phyloP scores from a whole-genome alignment of 768 basidiomycete species.

The Obba rivulosa region DNA sequence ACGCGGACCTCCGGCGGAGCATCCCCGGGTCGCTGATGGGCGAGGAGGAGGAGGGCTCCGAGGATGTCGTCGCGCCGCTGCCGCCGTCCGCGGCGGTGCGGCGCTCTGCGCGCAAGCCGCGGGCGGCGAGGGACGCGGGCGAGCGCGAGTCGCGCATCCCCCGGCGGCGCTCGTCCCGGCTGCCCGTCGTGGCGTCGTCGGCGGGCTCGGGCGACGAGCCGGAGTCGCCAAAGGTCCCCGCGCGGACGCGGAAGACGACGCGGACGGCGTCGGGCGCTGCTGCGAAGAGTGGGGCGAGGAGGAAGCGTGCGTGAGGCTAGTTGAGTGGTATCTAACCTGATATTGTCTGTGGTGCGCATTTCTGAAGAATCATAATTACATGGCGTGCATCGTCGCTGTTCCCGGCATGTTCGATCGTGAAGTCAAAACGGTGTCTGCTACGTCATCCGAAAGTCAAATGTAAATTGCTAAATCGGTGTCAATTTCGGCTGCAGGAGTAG shows the following conservation, averaged over 20 bases:
- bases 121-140: constrained; percentile 10
- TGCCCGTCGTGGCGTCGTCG: constrained; percentile 29
- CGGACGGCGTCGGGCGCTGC: constrained; percentile 8
- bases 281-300: constrained; percentile 27
- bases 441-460: no score
- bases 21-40: constrained; percentile 26
- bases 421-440: no score
- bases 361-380: no score
- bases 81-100: constrained; percentile 22
- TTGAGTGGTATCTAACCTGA: no score
- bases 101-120: constrained; percentile 14
- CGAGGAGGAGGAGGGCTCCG: constrained; percentile 22
- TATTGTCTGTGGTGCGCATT: neutral
- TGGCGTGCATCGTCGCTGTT: no score
- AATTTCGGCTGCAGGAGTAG: no score
- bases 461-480: no score
- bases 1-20: constrained; percentile 15
- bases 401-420: no score
- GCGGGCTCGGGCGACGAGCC: constrained; percentile 29
- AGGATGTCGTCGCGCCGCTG: constrained; percentile 30
- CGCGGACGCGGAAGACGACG: constrained; percentile 12
- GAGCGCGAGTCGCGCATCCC: constrained; percentile 20
- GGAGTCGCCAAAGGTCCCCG: constrained; percentile 11
- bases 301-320: constrained; percentile 16
- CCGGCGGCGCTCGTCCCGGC: constrained; percentile 33